phyloP scores from a whole-genome alignment of 148 eudicot genomes.

The Heliamphora exappendiculata region DNA sequence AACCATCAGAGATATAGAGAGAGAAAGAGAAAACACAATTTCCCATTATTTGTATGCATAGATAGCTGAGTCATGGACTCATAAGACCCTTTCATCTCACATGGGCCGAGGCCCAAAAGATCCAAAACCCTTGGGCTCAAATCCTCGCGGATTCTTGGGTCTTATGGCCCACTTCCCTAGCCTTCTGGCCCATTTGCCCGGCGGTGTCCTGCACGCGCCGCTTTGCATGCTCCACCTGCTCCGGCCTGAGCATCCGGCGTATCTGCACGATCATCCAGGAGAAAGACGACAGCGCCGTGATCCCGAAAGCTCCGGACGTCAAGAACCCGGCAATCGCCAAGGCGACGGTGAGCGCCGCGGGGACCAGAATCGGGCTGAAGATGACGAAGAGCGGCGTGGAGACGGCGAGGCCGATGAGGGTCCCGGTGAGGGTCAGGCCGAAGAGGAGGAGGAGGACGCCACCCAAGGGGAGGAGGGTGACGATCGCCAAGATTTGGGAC shows the following conservation, averaged over 20 bases:
- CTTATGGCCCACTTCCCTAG: constrained; percentile 18
- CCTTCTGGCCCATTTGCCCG: constrained; percentile 18
- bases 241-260: constrained; percentile 4
- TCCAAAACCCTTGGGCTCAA: not conserved
- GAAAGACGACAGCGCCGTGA: constrained; percentile 47
- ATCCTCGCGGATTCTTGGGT: constrained; percentile 12
- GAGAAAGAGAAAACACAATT: not conserved
- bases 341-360: constrained; percentile 36
- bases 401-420: constrained; percentile 38
- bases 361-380: constrained; percentile 64
- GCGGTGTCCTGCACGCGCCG: constrained; percentile 24
- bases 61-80: too few species aligned
- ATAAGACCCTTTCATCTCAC: not conserved
- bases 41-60: constrained; percentile 1
- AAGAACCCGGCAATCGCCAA: constrained; percentile 46
- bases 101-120: not conserved
- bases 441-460: constrained; percentile 44
- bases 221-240: constrained; percentile 21
- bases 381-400: constrained; percentile 49
- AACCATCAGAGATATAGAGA: not conserved
- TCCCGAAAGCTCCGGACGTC: constrained; percentile 51
- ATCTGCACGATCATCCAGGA: constrained; percentile 31
- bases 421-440: constrained; percentile 37
- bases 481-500: constrained; percentile 29
- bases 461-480: constrained; percentile 39